Evolutionary conservation across 495 filamentous ascomycete species (phyloP).

Genomic region (Podospora anserina): DNA sequence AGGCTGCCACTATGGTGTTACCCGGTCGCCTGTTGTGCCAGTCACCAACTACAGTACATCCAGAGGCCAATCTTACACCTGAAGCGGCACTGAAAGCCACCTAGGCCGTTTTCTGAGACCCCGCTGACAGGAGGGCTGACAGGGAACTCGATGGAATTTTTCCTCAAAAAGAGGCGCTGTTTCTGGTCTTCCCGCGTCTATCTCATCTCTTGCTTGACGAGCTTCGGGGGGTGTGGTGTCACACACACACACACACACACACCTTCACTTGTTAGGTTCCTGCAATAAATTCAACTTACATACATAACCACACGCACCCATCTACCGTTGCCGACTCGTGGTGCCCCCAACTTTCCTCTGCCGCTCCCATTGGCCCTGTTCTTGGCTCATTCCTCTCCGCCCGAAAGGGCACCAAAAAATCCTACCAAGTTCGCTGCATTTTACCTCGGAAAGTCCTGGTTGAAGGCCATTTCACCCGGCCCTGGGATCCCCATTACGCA

Average conservation of each 20-base stretch:
- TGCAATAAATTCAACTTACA: slow-evolving; percentile 10
- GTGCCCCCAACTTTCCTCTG: slow-evolving; percentile 6
- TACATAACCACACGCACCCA: neutral
- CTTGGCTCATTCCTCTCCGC: slow-evolving; percentile 4
- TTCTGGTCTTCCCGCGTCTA: slow-evolving; percentile 5
- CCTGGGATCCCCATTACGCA: neutral
- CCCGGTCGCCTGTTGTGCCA: slow-evolving; percentile 1
- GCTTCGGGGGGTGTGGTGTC: slow-evolving; percentile 6
- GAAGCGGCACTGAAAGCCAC: slow-evolving; percentile 7
- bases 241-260: slow-evolving; percentile 9
- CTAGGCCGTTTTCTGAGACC: slow-evolving; percentile 3
- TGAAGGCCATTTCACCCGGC: neutral
- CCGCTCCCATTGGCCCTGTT: slow-evolving; percentile 14
- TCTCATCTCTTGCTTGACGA: slow-evolving; percentile 1
- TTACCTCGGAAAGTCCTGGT: neutral
- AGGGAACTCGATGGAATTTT: slow-evolving; percentile 10
- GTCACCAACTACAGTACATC: neutral
- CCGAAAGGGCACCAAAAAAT: slow-evolving; percentile 12
- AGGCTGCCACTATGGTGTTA: slow-evolving; percentile 13
- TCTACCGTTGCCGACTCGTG: slow-evolving; percentile 14
- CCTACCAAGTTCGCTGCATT: slow-evolving; percentile 12
- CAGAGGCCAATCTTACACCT: neutral
- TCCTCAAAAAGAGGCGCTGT: neutral
- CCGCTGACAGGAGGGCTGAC: slow-evolving; percentile 16
- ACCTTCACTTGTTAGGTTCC: neutral